Percentiles rank a stretch among this genome's conserved stretches.
Evolutionary conservation across 805 yeast genomes (phyloP).

Genomic region (Yarrowia sp.): DNA sequence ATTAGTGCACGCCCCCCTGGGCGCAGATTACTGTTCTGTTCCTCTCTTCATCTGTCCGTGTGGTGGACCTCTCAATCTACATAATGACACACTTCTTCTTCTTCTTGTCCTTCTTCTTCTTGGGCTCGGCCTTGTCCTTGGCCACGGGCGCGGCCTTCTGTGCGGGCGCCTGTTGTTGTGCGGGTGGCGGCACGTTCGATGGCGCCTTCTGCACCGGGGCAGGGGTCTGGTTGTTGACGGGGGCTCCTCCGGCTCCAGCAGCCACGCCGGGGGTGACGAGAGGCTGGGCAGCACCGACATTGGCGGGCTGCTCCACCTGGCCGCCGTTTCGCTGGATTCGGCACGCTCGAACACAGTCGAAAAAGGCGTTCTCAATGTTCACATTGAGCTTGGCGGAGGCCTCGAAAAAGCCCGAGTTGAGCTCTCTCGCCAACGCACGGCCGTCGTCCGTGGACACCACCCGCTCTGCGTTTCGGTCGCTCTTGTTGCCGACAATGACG

Average conservation of each 20-base stretch:
- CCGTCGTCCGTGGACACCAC: conserved; percentile 86
- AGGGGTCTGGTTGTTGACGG: conserved; percentile 5
- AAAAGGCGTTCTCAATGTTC: conserved; percentile 85
- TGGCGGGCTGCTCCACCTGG: conserved; percentile 25
- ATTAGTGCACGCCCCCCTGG: conserved; percentile 36
- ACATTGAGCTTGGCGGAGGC: conserved; percentile 92
- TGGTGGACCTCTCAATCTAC: not conserved
- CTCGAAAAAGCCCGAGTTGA: conserved; percentile 70
- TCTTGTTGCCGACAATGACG: conserved; percentile 91
- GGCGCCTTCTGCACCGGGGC: conserved; percentile 17
- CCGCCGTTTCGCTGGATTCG: conserved; percentile 69
- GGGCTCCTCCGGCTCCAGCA: conserved; percentile 12
- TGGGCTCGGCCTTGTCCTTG: conserved; percentile 34
- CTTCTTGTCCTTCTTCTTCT: conserved; percentile 38
- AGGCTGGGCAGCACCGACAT: conserved; percentile 6
- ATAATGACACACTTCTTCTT: conserved; percentile 39
- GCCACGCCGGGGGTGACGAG: conserved; percentile 18
- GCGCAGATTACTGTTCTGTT: conserved; percentile 20
- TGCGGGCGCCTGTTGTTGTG: conserved; percentile 28
- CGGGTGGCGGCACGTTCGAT: conserved; percentile 15
- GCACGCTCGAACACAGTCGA: conserved; percentile 68
- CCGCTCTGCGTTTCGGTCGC: conserved; percentile 77
- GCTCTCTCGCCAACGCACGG: conserved; percentile 70
- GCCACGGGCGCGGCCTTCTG: conserved; percentile 24
- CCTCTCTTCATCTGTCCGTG: not conserved